Conservation (phyloP, 345 rosid genomes). For the Kandelia obovata region DNA sequence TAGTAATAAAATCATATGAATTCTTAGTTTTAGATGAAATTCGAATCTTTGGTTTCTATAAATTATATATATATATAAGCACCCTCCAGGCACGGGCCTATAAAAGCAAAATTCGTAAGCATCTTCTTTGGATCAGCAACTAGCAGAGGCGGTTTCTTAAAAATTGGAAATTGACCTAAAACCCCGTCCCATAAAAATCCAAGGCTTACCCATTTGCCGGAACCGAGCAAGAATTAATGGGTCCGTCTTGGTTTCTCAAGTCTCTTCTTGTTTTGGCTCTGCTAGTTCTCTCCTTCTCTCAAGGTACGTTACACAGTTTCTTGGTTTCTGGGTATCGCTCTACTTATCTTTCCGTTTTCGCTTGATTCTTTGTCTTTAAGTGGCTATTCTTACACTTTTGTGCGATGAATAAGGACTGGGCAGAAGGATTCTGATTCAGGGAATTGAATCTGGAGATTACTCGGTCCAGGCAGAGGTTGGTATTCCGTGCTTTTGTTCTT, state of each 20-base stretch:
- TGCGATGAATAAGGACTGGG: conserved; percentile 28
- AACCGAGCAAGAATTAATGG: conserved; percentile 31
- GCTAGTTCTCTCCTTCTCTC: conserved; percentile 35
- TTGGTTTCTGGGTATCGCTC: not conserved
- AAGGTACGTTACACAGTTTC: conserved; percentile 15
- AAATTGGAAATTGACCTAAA: conserved; percentile 2
- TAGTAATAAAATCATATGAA: too few species aligned
- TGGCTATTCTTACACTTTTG: not conserved
- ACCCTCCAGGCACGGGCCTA: not conserved
- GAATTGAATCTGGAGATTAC: conserved; percentile 25
- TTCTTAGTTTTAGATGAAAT: too few species aligned
- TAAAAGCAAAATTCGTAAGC: not conserved
- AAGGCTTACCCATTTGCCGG: conserved; percentile 31
- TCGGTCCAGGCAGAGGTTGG: conserved; percentile 28
- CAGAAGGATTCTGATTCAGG: conserved; percentile 23
- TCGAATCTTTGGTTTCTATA: too few species aligned
- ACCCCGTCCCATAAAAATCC: conserved; percentile 9
- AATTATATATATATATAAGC: too few species aligned
- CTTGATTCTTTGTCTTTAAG: not conserved
- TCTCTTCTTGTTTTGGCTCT: conserved; percentile 29
- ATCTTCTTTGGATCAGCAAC: conserved; percentile 30
- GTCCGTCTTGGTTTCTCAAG: conserved; percentile 24
- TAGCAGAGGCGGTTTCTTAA: conserved; percentile 20
- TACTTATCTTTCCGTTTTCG: not conserved
- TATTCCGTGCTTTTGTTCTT: not conserved